phyloP scores from a whole-genome alignment of 495 filamentous ascomycete species.

The Pseudomonodictys pantanalensis region DNA sequence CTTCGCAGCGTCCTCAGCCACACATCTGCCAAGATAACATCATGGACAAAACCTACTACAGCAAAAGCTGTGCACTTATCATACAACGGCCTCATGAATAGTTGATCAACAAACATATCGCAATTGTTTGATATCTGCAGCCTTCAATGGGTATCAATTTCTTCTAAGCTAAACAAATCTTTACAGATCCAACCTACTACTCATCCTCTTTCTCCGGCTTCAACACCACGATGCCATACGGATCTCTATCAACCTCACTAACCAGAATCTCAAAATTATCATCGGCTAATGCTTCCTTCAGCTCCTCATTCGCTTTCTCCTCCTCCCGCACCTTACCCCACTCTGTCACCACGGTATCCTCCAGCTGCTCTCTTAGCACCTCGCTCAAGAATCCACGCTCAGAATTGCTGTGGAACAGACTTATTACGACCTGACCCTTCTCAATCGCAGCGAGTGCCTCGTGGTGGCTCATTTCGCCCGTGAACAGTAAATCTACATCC shows the following conservation, averaged over 20 bases:
- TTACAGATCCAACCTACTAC: too few species aligned
- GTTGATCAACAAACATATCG: too few species aligned
- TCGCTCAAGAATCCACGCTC: constrained; percentile 76
- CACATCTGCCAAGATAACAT: too few species aligned
- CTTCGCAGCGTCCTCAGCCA: too few species aligned
- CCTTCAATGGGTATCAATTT: too few species aligned
- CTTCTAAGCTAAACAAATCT: too few species aligned
- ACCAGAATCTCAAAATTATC: constrained; percentile 61
- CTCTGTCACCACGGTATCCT: constrained; percentile 52
- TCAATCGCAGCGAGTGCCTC: constrained; percentile 82
- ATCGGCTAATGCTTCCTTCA: constrained; percentile 50
- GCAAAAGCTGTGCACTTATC: too few species aligned
- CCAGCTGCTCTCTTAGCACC: constrained; percentile 65
- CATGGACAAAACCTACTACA: too few species aligned
- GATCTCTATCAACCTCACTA: constrained; percentile 78
- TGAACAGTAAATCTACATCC: constrained; percentile 71
- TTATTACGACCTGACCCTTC: constrained; percentile 79
- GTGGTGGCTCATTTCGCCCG: constrained; percentile 91
- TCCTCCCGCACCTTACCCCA: constrained; percentile 50
- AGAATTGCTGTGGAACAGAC: constrained; percentile 85
- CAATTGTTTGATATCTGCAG: too few species aligned
- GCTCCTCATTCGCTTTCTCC: constrained; percentile 41
- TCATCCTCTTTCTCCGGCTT: too few species aligned
- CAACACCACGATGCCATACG: constrained; percentile 64
- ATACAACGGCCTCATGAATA: too few species aligned